A percentile compares a stretch with the other conserved stretches of the same genome.
Conservation (phyloP, 192 early-diverging fungal genomes). For the Haplosporangium gracile region DNA sequence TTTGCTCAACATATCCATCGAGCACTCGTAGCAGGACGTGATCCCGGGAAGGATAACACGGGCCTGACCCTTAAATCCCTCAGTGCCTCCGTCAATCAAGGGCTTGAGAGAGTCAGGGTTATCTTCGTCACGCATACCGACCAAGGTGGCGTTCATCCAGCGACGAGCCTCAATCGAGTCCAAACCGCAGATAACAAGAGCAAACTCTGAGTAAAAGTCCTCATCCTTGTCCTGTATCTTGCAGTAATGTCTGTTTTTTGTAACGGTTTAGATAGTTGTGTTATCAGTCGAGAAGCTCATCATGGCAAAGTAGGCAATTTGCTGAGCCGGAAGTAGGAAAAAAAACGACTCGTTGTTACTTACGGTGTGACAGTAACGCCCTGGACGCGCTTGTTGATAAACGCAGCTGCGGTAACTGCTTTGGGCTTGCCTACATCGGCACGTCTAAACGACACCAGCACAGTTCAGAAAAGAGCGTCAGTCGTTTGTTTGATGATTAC, state of each 20-base stretch:
- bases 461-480: neutral
- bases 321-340: constrained; percentile 8
- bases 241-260: constrained; percentile 72
- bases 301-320: too few species aligned
- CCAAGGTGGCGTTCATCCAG: constrained; percentile 96
- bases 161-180: constrained; percentile 96
- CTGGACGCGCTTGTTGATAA: constrained; percentile 77
- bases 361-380: constrained; percentile 80
- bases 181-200: constrained; percentile 92
- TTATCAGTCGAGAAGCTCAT: neutral
- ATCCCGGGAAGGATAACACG: constrained; percentile 90
- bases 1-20: constrained; percentile 91
- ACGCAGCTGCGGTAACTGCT: constrained; percentile 82
- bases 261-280: neutral
- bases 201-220: constrained; percentile 92
- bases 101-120: constrained; percentile 84
- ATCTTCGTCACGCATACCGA: constrained; percentile 81
- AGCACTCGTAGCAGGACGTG: constrained; percentile 96
- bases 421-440: constrained; percentile 84
- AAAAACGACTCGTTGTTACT: constrained; percentile 12
- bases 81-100: constrained; percentile 96
- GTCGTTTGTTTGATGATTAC: neutral
- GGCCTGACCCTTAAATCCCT: constrained; percentile 96
- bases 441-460: constrained; percentile 47
- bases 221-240: constrained; percentile 97